Percentiles rank a stretch among this genome's conserved stretches.
Conservation (phyloP, 208 protist genomes). For the Crithidia brevicula region DNA sequence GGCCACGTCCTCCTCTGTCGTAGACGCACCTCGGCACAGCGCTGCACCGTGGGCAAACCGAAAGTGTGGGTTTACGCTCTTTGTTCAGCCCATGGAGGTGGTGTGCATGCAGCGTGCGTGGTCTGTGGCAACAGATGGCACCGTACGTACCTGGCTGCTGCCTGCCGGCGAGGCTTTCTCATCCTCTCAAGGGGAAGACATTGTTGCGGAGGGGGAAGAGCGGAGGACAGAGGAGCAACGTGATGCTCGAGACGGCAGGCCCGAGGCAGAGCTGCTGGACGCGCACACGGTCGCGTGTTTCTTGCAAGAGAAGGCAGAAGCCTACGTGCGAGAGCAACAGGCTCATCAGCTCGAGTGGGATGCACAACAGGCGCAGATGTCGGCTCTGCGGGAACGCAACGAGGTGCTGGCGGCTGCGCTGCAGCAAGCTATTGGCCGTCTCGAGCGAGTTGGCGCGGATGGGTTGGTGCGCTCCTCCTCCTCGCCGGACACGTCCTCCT, state of each 20-base stretch:
- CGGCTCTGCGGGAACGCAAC: conserved; percentile 39
- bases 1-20: background rate
- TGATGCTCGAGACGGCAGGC: background rate
- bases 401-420: conserved; percentile 39
- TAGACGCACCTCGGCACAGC: no score
- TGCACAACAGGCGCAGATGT: conserved; percentile 29
- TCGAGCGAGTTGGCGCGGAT: conserved; percentile 23
- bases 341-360: conserved; percentile 17
- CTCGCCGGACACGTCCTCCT: background rate
- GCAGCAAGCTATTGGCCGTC: conserved; percentile 32
- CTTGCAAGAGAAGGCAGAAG: conserved; percentile 38
- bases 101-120: conserved; percentile 54
- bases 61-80: conserved; percentile 42
- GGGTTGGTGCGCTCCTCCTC: conserved; percentile 24
- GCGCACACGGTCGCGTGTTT: conserved; percentile 36
- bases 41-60: conserved; percentile 1
- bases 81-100: conserved; percentile 40
- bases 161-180: conserved; percentile 12
- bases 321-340: conserved; percentile 24
- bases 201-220: no score
- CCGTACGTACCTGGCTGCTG: conserved; percentile 64
- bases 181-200: background rate
- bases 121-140: conserved; percentile 58
- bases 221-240: no score
- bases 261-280: conserved; percentile 12